phyloP scores from a whole-genome alignment of 805 yeast genomes.

The Sungouiozyma ichnusensis region DNA sequence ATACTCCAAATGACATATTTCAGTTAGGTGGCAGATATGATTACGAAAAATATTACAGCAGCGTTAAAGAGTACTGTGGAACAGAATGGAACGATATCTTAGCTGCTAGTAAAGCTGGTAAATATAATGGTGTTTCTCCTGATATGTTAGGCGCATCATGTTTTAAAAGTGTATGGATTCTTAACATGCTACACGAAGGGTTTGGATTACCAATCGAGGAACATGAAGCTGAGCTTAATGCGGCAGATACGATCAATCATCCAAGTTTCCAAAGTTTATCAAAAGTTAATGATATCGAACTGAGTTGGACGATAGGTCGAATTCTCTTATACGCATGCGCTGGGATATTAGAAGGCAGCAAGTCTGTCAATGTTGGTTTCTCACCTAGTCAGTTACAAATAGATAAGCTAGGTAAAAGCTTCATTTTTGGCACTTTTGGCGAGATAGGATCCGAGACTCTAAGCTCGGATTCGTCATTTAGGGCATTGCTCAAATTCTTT shows the following conservation, averaged over 20 bases:
- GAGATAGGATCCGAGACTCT: background rate
- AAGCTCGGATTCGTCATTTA: background rate
- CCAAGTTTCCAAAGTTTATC: constrained; percentile 77
- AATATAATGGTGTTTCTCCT: constrained; percentile 45
- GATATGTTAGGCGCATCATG: constrained; percentile 66
- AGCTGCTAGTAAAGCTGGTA: constrained; percentile 40
- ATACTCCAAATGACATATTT: constrained; percentile 87
- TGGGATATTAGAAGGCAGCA: constrained; percentile 32
- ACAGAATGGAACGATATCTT: constrained; percentile 57
- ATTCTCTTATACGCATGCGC: constrained; percentile 76
- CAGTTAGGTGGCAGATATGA: constrained; percentile 83
- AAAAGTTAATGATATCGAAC: constrained; percentile 69
- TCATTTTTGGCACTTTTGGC: constrained; percentile 17
- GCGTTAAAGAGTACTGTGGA: constrained; percentile 64
- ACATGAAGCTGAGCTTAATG: constrained; percentile 31
- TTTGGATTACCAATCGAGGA: constrained; percentile 73
- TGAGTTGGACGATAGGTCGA: constrained; percentile 93
- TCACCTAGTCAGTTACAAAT: constrained; percentile 17
- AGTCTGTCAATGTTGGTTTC: constrained; percentile 17
- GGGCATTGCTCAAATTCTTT: background rate
- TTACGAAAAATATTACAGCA: constrained; percentile 53
- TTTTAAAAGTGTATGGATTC: constrained; percentile 91
- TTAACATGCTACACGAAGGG: constrained; percentile 84
- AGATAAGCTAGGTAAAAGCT: constrained; percentile 14
- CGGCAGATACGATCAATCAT: constrained; percentile 18